phyloP scores from a whole-genome alignment of 1,139 yeast genomes.

The Taiozyma sp. region DNA sequence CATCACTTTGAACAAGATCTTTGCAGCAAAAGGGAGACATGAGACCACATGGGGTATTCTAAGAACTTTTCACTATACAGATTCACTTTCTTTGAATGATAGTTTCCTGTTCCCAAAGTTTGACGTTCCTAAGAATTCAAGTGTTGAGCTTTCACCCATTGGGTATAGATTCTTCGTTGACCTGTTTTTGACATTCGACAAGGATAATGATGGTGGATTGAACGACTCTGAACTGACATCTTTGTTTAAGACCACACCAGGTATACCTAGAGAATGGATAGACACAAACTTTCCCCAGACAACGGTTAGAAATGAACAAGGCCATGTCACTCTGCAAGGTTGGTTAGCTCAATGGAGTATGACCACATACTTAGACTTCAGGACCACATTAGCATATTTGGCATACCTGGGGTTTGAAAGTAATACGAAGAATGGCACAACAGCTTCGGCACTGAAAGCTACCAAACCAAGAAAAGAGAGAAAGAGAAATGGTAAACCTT shows the following conservation, averaged over 20 bases:
- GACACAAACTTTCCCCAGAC: slow-evolving; percentile 82
- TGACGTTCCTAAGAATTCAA: slow-evolving; percentile 71
- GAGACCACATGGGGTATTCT: slow-evolving; percentile 96
- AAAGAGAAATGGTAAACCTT: slow-evolving; percentile 58
- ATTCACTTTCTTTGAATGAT: slow-evolving; percentile 81
- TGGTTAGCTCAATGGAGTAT: slow-evolving; percentile 99
- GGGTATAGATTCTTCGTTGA: slow-evolving; percentile 93
- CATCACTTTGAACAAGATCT: slow-evolving; percentile 66
- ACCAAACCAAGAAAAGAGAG: slow-evolving; percentile 75
- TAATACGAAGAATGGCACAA: slow-evolving; percentile 26
- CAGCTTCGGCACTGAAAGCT: slow-evolving; percentile 61
- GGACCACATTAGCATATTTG: slow-evolving; percentile 79
- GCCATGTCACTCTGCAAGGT: slow-evolving; percentile 88
- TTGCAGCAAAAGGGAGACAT: slow-evolving; percentile 88
- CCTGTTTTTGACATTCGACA: slow-evolving; percentile 78
- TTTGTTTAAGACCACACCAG: slow-evolving; percentile 86
- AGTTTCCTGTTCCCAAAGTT: slow-evolving; percentile 71
- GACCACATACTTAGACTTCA: slow-evolving; percentile 84
- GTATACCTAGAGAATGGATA: slow-evolving; percentile 82
- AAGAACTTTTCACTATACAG: slow-evolving; percentile 84
- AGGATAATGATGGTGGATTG: slow-evolving; percentile 94
- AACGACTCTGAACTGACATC: slow-evolving; percentile 63
- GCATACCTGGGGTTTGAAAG: slow-evolving; percentile 85
- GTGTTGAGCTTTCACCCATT: slow-evolving; percentile 89
- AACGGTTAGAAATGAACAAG: slow-evolving; percentile 85